phyloP scores from a whole-genome alignment of 2,329 filamentous ascomycete species.

The Hypoxylon sp. region DNA sequence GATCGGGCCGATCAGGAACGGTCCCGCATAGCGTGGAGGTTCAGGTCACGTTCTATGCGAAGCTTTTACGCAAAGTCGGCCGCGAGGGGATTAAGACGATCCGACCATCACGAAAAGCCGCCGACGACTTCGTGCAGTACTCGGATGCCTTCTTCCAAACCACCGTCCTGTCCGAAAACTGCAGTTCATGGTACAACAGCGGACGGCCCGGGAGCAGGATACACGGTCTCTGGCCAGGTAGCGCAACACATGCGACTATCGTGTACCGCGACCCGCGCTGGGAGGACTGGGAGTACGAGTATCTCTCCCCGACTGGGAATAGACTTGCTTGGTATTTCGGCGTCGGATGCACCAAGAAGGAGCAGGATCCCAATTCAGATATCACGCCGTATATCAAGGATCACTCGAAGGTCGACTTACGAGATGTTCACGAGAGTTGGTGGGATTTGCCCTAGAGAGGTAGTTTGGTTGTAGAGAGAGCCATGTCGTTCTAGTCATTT shows the following conservation, averaged over 20 bases:
- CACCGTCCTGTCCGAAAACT: conserved; percentile 72
- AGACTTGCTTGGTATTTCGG: conserved; percentile 76
- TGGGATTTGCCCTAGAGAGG: conserved; percentile 63
- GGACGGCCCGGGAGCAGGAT: conserved; percentile 73
- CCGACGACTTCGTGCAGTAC: conserved; percentile 76
- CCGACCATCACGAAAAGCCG: conserved; percentile 68
- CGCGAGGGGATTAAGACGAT: conserved; percentile 77
- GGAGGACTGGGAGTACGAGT: conserved; percentile 69
- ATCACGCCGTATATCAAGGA: conserved; percentile 74
- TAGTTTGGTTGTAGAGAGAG: neutral
- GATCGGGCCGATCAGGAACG: conserved; percentile 73
- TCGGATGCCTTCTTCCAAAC: conserved; percentile 68
- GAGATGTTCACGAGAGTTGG: conserved; percentile 77
- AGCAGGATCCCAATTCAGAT: conserved; percentile 69
- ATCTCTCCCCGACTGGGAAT: conserved; percentile 61
- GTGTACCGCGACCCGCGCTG: conserved; percentile 69
- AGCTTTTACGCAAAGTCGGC: conserved; percentile 76
- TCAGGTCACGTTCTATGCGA: conserved; percentile 75
- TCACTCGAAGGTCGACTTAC: conserved; percentile 70
- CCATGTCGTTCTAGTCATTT: too few species aligned
- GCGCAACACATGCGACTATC: conserved; percentile 72
- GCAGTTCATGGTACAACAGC: conserved; percentile 81
- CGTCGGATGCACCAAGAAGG: conserved; percentile 75
- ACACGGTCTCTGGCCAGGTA: conserved; percentile 79
- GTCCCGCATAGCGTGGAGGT: conserved; percentile 77